A percentile compares a stretch with the other conserved stretches of the same genome.
phyloP scores from a whole-genome alignment of 2,329 filamentous ascomycete genomes.

The Arachnomyces sp. region DNA sequence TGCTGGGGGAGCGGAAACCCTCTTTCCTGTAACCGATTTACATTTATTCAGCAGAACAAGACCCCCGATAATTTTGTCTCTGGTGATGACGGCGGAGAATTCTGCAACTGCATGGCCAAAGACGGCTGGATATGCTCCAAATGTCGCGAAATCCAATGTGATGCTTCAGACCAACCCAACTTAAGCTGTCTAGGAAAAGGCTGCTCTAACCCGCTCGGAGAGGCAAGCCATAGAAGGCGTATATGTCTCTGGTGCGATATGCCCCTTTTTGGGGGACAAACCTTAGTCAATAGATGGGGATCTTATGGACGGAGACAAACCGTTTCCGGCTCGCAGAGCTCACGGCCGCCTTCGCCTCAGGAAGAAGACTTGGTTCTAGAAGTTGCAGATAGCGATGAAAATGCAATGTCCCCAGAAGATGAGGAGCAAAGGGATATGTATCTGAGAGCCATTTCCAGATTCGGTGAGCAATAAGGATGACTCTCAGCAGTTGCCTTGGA shows the following conservation, averaged over 20 bases:
- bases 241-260: constrained; percentile 26
- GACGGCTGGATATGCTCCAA: constrained; percentile 22
- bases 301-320: constrained; percentile 6
- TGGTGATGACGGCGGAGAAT: constrained; percentile 11
- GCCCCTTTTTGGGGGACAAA: constrained; percentile 7
- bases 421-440: too few species aligned
- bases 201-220: constrained; percentile 14
- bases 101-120: constrained; percentile 20
- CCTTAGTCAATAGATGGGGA: constrained; percentile 5
- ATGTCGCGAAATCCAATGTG: constrained; percentile 22
- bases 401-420: not conserved
- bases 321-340: not conserved
- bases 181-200: constrained; percentile 18
- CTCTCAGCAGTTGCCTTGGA: too few species aligned
- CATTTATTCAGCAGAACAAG: constrained; percentile 7
- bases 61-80: constrained; percentile 10
- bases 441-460: too few species aligned
- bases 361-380: not conserved
- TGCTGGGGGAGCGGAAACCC: constrained; percentile 22
- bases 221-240: constrained; percentile 19
- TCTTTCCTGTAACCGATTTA: constrained; percentile 16
- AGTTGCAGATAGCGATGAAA: not conserved
- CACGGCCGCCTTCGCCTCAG: not conserved
- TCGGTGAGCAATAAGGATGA: too few species aligned
- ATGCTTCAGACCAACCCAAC: constrained; percentile 12